Percentiles rank a stretch among this genome's conserved stretches.
Conservation (phyloP, 2,329 filamentous ascomycete genomes). For the Talaromyces sp. region DNA sequence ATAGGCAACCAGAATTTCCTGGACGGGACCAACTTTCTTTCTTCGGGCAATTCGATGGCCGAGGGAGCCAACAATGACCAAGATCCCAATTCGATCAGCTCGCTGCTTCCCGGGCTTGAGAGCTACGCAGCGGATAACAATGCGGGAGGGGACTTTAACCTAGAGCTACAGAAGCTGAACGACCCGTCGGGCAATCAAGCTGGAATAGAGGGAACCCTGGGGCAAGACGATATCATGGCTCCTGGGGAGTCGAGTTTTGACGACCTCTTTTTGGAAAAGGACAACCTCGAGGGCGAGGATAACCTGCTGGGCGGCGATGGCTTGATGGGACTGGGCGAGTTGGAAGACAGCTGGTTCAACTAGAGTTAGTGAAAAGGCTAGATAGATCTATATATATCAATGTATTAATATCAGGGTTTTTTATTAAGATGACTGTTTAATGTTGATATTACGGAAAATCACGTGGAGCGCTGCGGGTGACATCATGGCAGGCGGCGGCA, state of each 20-base stretch:
- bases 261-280: slow-evolving; percentile 38
- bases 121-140: slow-evolving; percentile 25
- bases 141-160: slow-evolving; percentile 31
- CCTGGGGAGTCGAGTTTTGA: slow-evolving; percentile 42
- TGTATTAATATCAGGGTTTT: background rate
- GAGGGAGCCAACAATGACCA: slow-evolving; percentile 12
- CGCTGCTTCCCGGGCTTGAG: slow-evolving; percentile 26
- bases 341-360: slow-evolving; percentile 21
- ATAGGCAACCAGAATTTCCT: slow-evolving; percentile 34
- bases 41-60: slow-evolving; percentile 12
- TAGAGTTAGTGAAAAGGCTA: background rate
- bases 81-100: slow-evolving; percentile 17
- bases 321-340: slow-evolving; percentile 34
- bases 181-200: slow-evolving; percentile 14
- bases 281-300: slow-evolving; percentile 29
- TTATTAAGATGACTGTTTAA: too few species aligned
- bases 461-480: background rate
- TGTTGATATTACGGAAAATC: background rate
- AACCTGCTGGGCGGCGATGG: slow-evolving; percentile 32
- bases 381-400: background rate
- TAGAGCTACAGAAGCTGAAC: slow-evolving; percentile 26
- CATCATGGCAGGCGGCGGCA: background rate
- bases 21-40: slow-evolving; percentile 27
- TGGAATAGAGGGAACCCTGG: slow-evolving; percentile 14
- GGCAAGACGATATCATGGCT: slow-evolving; percentile 30